phyloP scores from a whole-genome alignment of 352 stramenopile genomes.

The Pythium pectinolyticum region DNA sequence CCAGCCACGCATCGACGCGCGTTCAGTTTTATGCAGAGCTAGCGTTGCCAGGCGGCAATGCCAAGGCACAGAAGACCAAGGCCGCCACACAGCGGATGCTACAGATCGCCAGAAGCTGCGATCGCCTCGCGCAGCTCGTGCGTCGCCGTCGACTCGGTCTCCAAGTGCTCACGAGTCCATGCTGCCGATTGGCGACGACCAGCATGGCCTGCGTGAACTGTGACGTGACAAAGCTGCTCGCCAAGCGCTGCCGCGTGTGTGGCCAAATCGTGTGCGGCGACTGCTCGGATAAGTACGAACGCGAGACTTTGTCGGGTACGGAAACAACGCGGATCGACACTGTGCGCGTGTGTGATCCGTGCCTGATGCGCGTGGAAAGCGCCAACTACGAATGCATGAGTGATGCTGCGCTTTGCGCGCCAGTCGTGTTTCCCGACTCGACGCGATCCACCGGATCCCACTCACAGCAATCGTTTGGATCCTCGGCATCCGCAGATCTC shows the following conservation, averaged over 20 bases:
- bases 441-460: too few species aligned
- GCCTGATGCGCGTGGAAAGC: constrained; percentile 49
- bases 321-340: constrained; percentile 2
- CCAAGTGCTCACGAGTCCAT: constrained; percentile 46
- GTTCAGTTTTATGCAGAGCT: too few species aligned
- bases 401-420: background rate
- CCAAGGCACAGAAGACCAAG: too few species aligned
- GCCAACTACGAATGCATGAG: constrained; percentile 44
- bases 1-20: too few species aligned
- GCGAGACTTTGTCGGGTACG: background rate
- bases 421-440: constrained; percentile 3
- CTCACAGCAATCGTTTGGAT: background rate
- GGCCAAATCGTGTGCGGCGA: constrained; percentile 55
- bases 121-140: constrained; percentile 43
- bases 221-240: constrained; percentile 34
- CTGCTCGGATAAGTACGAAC: constrained; percentile 39
- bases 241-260: constrained; percentile 58
- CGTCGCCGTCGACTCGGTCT: constrained; percentile 52
- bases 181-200: constrained; percentile 33
- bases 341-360: constrained; percentile 57
- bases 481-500: background rate
- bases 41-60: too few species aligned
- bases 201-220: constrained; percentile 57
- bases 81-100: constrained; percentile 13
- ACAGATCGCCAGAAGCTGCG: constrained; percentile 13